phyloP scores from a whole-genome alignment of 2,329 filamentous ascomycete species.

The Escovopsis sp. region DNA sequence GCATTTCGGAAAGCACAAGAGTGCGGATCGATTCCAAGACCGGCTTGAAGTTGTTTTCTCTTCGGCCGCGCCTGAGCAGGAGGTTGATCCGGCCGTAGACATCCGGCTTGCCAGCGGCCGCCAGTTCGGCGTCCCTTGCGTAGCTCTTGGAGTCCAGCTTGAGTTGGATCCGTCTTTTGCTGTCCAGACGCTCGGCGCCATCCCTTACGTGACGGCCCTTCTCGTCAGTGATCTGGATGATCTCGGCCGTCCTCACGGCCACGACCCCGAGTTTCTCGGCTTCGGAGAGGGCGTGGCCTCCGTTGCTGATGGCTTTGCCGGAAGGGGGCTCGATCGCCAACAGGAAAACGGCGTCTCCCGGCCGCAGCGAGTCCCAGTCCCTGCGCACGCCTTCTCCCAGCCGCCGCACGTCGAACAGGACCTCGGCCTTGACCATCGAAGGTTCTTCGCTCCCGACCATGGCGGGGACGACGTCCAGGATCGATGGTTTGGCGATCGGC shows the following conservation, averaged over 20 bases:
- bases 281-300: conserved; percentile 26
- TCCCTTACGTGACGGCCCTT: conserved; percentile 62
- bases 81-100: conserved; percentile 78
- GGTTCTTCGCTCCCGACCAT: conserved; percentile 72
- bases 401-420: conserved; percentile 68
- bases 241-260: conserved; percentile 65
- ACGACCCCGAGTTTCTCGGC: conserved; percentile 52
- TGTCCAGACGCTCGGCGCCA: conserved; percentile 43
- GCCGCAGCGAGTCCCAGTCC: conserved; percentile 82
- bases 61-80: conserved; percentile 63
- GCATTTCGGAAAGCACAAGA: conserved; percentile 70
- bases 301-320: conserved; percentile 38
- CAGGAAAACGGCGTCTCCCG: conserved; percentile 82
- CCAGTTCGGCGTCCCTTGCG: conserved; percentile 55
- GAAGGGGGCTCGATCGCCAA: conserved; percentile 55
- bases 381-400: conserved; percentile 60
- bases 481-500: conserved; percentile 69
- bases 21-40: conserved; percentile 84
- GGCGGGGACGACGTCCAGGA: conserved; percentile 73
- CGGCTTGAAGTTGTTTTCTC: conserved; percentile 95
- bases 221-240: conserved; percentile 76
- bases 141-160: conserved; percentile 70
- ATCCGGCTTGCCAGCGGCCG: conserved; percentile 53
- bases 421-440: conserved; percentile 74
- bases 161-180: conserved; percentile 58